Conservation (phyloP, 352 stramenopile species). For the Globisporangium iwayamae region DNA sequence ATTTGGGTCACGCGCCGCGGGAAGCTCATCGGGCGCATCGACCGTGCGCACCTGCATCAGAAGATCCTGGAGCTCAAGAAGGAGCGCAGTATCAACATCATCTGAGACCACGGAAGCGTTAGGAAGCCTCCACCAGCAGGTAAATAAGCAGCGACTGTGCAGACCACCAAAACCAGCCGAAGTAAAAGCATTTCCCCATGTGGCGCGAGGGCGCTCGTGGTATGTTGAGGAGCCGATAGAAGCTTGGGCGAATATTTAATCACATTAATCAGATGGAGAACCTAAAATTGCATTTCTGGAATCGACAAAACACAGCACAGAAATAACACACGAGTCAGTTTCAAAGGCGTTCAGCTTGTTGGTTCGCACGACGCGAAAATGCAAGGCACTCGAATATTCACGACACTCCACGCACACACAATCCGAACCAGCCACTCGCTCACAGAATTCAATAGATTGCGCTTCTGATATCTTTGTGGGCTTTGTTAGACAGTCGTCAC, state of each 20-base stretch:
- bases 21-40: slow-evolving; percentile 49
- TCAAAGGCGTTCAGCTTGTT: slow-evolving; percentile 19
- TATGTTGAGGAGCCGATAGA: not conserved
- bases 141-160: not conserved
- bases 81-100: slow-evolving; percentile 10
- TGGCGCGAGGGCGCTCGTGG: not conserved
- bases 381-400: not conserved
- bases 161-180: not conserved
- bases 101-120: slow-evolving; percentile 13
- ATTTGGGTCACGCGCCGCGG: slow-evolving; percentile 56
- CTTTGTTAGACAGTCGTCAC: not conserved
- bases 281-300: slow-evolving; percentile 42
- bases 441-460: not conserved
- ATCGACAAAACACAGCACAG: slow-evolving; percentile 12
- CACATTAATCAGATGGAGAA: slow-evolving; percentile 19
- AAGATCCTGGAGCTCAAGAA: slow-evolving; percentile 31
- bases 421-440: too few species aligned
- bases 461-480: not conserved
- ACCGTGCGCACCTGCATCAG: slow-evolving; percentile 39
- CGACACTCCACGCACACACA: not conserved
- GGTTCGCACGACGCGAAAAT: not conserved
- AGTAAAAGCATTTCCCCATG: slow-evolving; percentile 4
- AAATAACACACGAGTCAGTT: slow-evolving; percentile 20
- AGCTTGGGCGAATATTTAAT: slow-evolving; percentile 23
- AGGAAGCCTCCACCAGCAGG: not conserved